phyloP scores from a whole-genome alignment of 768 basidiomycete genomes.

The Pleurotus sapidus region DNA sequence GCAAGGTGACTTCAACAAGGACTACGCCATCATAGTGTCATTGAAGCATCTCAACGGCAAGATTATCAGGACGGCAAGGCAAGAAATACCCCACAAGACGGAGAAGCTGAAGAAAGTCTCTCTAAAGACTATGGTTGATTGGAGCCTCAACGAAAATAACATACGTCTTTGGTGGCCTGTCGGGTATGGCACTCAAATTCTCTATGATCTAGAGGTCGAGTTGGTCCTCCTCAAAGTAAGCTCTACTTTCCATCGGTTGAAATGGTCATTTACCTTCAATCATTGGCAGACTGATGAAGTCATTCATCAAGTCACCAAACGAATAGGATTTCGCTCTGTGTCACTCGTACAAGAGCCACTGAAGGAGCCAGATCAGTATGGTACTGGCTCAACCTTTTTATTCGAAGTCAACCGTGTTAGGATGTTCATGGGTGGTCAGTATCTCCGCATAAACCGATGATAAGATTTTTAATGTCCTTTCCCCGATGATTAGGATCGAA shows the following conservation, averaged over 20 bases:
- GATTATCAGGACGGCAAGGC: conserved; percentile 24
- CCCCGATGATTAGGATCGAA: conserved; percentile 54
- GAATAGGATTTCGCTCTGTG: conserved; percentile 75
- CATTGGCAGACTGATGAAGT: conserved; percentile 28
- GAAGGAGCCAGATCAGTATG: conserved; percentile 51
- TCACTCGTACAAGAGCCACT: conserved; percentile 72
- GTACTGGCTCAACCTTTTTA: conserved; percentile 69
- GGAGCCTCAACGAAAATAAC: conserved; percentile 38
- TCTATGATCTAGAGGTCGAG: conserved; percentile 57
- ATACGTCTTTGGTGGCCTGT: conserved; percentile 79
- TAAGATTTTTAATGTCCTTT: neutral
- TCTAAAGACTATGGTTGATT: conserved; percentile 32
- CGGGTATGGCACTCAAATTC: conserved; percentile 67
- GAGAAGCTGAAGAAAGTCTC: conserved; percentile 8
- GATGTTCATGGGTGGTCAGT: conserved; percentile 79
- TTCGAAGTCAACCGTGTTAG: conserved; percentile 84
- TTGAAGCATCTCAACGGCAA: conserved; percentile 33
- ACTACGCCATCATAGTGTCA: conserved; percentile 27
- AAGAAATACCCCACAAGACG: conserved; percentile 13
- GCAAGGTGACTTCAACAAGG: conserved; percentile 37
- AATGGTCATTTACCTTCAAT: neutral
- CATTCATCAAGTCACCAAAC: conserved; percentile 47
- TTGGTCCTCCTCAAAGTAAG: conserved; percentile 35
- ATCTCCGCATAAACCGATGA: conserved; percentile 8
- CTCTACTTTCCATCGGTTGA: neutral